Base-by-base conservation (phyloP, 371 early-diverging fungal genomes). In the Mortierella sp. region DNA sequence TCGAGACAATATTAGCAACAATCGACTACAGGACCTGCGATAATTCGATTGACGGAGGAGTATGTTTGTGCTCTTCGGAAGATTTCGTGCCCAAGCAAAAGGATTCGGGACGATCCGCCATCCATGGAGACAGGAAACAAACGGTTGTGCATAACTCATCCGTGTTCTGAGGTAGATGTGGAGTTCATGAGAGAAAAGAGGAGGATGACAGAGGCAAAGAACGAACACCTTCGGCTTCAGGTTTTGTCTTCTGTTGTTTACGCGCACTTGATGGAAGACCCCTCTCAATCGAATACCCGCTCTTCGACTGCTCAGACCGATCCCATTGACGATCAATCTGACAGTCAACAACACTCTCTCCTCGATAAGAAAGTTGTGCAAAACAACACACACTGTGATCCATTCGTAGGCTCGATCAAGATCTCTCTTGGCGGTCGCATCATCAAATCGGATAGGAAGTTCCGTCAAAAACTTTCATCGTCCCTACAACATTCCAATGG, bases 401-500 rank as follows among this genome's bases (percentile, higher is more conserved):
- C 53, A 66, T 2, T 34, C 26, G 2, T n/a, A 29, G 2, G 74
- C 68, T 10, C 63, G 34, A 6, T 47, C n/a, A 2, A 68, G 6
- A 29, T 68, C 74, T 6, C n/a, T 13, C 34, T 47, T 40, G 7
- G 19, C 4, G 1, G 63, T 55, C n/a, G 29, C 50, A 9, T n/a
- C 50, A 5, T 48, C 19, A 45, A 74, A 63, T 9, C 44, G 9
- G 40, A 63, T 16, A 40, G 68, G 64, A 2, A 68, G 63, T 26
- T 74, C 53, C 4, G 5, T 29, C 11, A 68, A 29, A 2, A 29
- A 48, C 45, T 24, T 50, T 50, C 68, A 74, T 2, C 68, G 39
- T 10, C 40, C 10, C 31, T 74, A 68, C 40, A 67, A 45, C 24
- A 74, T 74, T 16, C 74, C 74, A 63, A 74, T 68, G 7, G n/a